Evolutionary conservation across 1,139 yeast genomes (phyloP).

Genomic region (Magnusiomyces magnusii): DNA sequence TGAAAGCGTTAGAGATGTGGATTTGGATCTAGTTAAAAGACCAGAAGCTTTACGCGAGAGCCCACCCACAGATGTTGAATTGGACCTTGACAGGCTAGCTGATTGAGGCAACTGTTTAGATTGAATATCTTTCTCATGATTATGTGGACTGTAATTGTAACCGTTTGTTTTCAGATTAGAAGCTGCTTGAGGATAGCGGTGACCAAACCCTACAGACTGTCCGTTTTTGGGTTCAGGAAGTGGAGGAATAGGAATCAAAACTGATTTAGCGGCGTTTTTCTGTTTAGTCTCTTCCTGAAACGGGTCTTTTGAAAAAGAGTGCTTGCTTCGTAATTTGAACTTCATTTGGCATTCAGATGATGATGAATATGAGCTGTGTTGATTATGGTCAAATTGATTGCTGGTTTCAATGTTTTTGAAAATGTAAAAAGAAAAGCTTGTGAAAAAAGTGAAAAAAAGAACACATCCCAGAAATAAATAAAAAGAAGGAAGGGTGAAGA

Average conservation of each 20-base stretch:
- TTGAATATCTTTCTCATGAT: neutral
- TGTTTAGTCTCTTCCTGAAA: neutral
- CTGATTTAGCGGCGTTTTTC: neutral
- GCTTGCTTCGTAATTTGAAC: neutral
- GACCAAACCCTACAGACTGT: neutral
- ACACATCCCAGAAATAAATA: neutral
- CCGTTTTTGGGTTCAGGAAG: neutral
- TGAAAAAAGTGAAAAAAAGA: neutral
- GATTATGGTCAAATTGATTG: neutral
- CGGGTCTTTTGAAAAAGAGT: neutral
- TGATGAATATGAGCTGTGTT: neutral
- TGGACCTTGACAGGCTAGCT: neutral
- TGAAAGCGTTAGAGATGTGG: neutral
- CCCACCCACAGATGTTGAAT: neutral
- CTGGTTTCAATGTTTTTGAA: neutral
- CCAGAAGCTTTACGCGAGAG: neutral
- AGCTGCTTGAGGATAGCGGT: neutral
- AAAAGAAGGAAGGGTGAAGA: neutral
- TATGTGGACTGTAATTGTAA: neutral
- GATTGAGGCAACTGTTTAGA: neutral
- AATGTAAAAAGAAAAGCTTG: neutral
- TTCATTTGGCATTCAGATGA: neutral
- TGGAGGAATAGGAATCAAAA: neutral
- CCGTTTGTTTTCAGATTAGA: neutral
- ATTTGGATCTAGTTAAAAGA: neutral